Evolutionary conservation across 345 rosid genomes (phyloP), one percentile per base, ranked within the genome.

Genomic region (Arabis alpina): DNA sequence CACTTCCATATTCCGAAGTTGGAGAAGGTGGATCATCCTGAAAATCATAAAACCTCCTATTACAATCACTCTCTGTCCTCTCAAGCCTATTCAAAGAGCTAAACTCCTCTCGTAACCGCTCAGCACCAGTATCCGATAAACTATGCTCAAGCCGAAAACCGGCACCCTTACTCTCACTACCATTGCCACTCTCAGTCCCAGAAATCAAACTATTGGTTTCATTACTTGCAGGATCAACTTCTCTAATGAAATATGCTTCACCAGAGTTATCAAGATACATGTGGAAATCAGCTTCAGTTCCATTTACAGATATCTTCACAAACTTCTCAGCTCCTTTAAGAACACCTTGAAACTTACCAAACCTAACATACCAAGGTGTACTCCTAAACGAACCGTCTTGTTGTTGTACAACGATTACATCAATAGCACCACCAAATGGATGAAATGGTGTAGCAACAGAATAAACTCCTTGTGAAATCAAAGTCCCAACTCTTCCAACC

Each of bases 361-460:
- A 92, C 76, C 91, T 80, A 55, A 92, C 98, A 45, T 92, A 84
- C 98, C 98, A 92, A 43, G 98, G 98, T 0, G 95, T 86, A 74
- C 96, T 90, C 23, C 83, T 84, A 66, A 88, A 92, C 2, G 87
- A 77, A 63, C 93, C 95, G 68, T 92, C 95, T 73, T 87, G 83
- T 82, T 92, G 98, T 72, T 81, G 88, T 68, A 92, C 96, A 39
- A 85, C 98, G 66, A 92, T 88, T 8, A 88, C 89, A 79, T 92
- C 98, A 76, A 92, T 87, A 58, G 98, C 98, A 65, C 98, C 98
- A 24, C 98, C 98, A 66, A 92, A 92, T 2, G 96, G 98, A 79
- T 92, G 98, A 70, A 92, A 92, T 1, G 98, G 96, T 72, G 92
- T 92, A 23, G 96, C 95, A 67, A 92, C 95, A 32, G 94, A 88